A percentile compares a stretch with the other conserved stretches of the same genome.
These are phyloP conservation scores for Blastobotrys aristatus DNA, from an alignment of 1,139 yeast genomes.

Conservation along the genomic window DNA sequence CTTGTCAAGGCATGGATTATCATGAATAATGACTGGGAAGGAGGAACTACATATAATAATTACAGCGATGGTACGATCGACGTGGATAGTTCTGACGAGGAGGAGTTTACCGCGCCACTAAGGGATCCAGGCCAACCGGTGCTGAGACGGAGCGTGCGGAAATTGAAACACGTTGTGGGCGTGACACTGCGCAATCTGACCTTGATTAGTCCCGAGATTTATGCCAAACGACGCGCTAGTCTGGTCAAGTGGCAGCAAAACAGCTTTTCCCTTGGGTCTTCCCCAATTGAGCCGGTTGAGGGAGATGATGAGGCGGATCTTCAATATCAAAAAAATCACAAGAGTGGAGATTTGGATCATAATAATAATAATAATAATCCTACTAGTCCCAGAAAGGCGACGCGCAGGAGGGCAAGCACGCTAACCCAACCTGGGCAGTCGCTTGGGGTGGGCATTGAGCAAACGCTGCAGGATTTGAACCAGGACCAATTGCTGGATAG, in stretches of 20 bases:
- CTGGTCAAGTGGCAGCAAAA: slow-evolving; percentile 12
- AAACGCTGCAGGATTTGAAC: slow-evolving; percentile 31
- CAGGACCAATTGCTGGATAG: slow-evolving; percentile 33
- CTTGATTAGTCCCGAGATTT: slow-evolving; percentile 6
- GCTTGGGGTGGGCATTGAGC: slow-evolving; percentile 15
- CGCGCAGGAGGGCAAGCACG: slow-evolving; percentile 4
- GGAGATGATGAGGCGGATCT: not conserved
- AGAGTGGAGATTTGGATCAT: not conserved
- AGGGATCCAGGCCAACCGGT: slow-evolving; percentile 16
- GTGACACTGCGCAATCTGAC: slow-evolving; percentile 21
- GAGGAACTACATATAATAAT: too few relatives aligned
- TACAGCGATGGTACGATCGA: not conserved
- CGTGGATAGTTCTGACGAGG: slow-evolving; percentile 4
- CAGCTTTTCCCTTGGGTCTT: not conserved
- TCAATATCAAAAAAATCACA: not conserved
- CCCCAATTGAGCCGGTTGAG: not conserved
- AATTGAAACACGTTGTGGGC: slow-evolving; percentile 25
- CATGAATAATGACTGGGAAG: not conserved
- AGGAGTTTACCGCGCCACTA: not conserved
- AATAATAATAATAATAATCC: not conserved
- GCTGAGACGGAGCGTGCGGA: slow-evolving; percentile 19
- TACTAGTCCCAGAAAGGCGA: slow-evolving; percentile 1
- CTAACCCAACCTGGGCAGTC: slow-evolving; percentile 4
- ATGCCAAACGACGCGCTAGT: slow-evolving; percentile 13
- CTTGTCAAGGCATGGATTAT: too few relatives aligned